These are phyloP conservation scores for Spathaspora arborariae DNA, from an alignment of 805 yeast genomes.

Conservation along the genomic window DNA sequence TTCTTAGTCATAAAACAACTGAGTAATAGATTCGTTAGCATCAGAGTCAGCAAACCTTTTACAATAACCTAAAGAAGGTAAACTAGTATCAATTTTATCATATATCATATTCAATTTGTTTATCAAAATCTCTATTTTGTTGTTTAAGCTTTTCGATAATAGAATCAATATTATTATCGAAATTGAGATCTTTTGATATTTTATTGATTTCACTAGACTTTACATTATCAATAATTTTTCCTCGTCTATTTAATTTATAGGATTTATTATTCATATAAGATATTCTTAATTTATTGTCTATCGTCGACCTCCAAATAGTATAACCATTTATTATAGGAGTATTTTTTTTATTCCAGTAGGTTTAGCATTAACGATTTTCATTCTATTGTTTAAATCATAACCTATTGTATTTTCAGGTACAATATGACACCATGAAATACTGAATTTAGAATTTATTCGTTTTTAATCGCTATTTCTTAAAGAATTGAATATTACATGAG, in stretches of 20 bases:
- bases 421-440: not conserved
- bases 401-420: not conserved
- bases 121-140: no score
- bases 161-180: not conserved
- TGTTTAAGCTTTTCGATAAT: not conserved
- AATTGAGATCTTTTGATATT: not conserved
- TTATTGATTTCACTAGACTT: not conserved
- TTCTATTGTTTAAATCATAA: not conserved
- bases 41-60: no score
- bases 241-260: not conserved
- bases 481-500: no score
- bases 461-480: no score
- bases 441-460: no score
- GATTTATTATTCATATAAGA: not conserved
- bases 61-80: no score
- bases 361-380: not conserved
- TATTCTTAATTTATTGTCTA: not conserved
- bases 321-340: not conserved
- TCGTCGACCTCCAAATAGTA: not conserved
- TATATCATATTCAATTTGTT: no score
- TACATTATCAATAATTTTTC: not conserved
- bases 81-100: no score
- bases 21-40: not conserved
- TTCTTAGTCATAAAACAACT: not conserved
- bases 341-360: not conserved